Base-by-base conservation (phyloP, 208 protist species). In the Willaertia magna region DNA sequence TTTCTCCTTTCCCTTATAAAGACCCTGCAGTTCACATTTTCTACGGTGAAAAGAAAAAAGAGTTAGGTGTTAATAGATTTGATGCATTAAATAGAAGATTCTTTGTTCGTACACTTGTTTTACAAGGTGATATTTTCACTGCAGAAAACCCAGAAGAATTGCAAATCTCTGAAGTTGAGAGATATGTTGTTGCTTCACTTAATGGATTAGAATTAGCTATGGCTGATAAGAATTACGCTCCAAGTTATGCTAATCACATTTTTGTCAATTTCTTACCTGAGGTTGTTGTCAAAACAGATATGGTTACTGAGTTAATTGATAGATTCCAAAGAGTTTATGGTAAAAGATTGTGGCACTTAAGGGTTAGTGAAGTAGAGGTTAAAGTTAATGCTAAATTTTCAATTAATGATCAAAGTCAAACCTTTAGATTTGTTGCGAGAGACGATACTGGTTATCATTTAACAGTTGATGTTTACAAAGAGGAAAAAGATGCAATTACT, bases 11-110 rank as follows among this genome's bases (percentile, higher is more conserved):
- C 87, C 90, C 92, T 48, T 93, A 91, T 52, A 91, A 93, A 43
- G 94, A 92, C 88, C 93, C 93, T 90, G 89, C 96, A 30, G 93
- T 97, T 34, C 95, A 97, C 86, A 87, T 97, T 47, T 97, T 97
- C 87, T 93, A 93, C 86, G 95, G 92, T 6, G 87, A 85, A 1
- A 90, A 93, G 26, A 93, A 92, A 86, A 94, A 94, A 89, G 48
- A 76, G 4, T 59, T 74, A 46, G 87, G 85, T 48, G 86, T 89
- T 0, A 89, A 88, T 30, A 85, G 84, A 48, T 81, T 18, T 34
- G 48, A 48, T 76, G 22, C 18, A 3, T 86, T 95, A 47, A 94
- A 98, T 88, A 90, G 92, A 67, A 92, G 96, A 78, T 93, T 98
- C 85, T 98, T 98, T 88, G 95, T 96, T 30, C 92, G 97, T 22